These are phyloP conservation scores for Aspergillus fumigatus DNA, from an alignment of 2,329 filamentous ascomycete species.

Conservation along the genomic window DNA sequence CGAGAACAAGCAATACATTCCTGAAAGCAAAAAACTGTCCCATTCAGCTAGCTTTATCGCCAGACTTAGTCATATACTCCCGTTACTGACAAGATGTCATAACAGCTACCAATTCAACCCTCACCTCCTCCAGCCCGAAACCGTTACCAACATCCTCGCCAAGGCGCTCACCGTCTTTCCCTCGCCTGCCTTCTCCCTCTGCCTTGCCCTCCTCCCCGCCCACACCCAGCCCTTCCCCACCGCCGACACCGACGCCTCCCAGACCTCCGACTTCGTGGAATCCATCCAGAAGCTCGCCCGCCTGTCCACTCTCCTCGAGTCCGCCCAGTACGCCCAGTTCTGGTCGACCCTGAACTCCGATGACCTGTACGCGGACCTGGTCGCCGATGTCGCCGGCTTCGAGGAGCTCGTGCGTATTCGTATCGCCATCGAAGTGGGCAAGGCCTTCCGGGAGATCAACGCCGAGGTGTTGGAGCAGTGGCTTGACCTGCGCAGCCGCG, in stretches of 20 bases:
- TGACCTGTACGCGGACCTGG: conserved; percentile 91
- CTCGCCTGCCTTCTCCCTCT: conserved; percentile 88
- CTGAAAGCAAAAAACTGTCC: conserved; percentile 51
- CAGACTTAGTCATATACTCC: neutral
- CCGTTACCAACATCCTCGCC: conserved; percentile 97
- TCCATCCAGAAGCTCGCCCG: conserved; percentile 81
- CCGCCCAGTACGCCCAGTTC: conserved; percentile 85
- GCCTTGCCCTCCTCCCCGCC: conserved; percentile 87
- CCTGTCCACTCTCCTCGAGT: conserved; percentile 83
- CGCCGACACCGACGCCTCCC: conserved; percentile 37
- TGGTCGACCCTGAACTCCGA: conserved; percentile 91
- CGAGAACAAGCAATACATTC: conserved; percentile 69
- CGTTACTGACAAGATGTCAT: conserved; percentile 1
- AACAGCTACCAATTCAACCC: conserved; percentile 98
- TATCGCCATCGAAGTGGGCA: conserved; percentile 82
- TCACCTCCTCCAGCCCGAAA: conserved; percentile 92
- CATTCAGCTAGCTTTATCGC: neutral
- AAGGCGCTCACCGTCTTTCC: conserved; percentile 98
- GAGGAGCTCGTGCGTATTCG: conserved; percentile 88
- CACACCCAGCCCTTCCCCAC: conserved; percentile 63
- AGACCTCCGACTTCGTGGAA: conserved; percentile 63
- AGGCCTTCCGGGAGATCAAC: conserved; percentile 70
- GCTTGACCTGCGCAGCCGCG: conserved; percentile 64
- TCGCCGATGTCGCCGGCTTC: conserved; percentile 90
- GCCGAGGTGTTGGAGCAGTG: conserved; percentile 66